Evolutionary conservation across 2,329 filamentous ascomycete genomes (phyloP).

Genomic region (Neobulgaria alba): DNA sequence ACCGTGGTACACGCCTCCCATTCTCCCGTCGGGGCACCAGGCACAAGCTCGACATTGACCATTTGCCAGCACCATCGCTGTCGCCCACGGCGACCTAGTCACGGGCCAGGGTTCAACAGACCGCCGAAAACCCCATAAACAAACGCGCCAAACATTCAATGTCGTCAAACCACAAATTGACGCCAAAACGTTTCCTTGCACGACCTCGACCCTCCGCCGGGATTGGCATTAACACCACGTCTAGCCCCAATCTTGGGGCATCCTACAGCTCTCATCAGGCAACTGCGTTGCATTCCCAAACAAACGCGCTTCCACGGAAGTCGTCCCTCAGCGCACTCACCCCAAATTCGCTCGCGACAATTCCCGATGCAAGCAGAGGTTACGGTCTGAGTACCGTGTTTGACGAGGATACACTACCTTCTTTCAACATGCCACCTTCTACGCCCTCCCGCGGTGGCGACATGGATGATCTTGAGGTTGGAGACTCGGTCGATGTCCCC

Average conservation of each 20-base stretch:
- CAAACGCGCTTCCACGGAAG: slow-evolving; percentile 52
- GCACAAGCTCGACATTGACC: too few species aligned
- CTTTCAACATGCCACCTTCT: slow-evolving; percentile 42
- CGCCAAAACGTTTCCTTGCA: slow-evolving; percentile 26
- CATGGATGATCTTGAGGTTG: slow-evolving; percentile 54
- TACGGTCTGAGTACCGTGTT: slow-evolving; percentile 52
- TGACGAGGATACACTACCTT: slow-evolving; percentile 32
- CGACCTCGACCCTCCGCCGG: slow-evolving; percentile 26
- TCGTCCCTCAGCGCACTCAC: slow-evolving; percentile 63
- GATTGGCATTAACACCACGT: slow-evolving; percentile 39
- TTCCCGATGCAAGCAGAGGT: slow-evolving; percentile 57
- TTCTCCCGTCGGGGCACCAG: too few species aligned
- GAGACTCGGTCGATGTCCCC: slow-evolving; percentile 83
- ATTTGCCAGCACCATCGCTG: not conserved
- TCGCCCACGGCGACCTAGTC: not conserved
- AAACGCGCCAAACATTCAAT: slow-evolving; percentile 9
- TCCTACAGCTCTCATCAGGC: slow-evolving; percentile 18
- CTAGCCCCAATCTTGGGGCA: slow-evolving; percentile 49
- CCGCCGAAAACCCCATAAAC: slow-evolving; percentile 4
- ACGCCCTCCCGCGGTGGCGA: slow-evolving; percentile 44
- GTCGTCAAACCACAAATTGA: slow-evolving; percentile 14
- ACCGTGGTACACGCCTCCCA: too few species aligned
- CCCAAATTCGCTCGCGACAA: slow-evolving; percentile 50
- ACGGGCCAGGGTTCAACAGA: slow-evolving; percentile 1
- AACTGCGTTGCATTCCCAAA: slow-evolving; percentile 5